Conservation (phyloP, 176 grass and related monocot species). For the Avena eriantha region DNA sequence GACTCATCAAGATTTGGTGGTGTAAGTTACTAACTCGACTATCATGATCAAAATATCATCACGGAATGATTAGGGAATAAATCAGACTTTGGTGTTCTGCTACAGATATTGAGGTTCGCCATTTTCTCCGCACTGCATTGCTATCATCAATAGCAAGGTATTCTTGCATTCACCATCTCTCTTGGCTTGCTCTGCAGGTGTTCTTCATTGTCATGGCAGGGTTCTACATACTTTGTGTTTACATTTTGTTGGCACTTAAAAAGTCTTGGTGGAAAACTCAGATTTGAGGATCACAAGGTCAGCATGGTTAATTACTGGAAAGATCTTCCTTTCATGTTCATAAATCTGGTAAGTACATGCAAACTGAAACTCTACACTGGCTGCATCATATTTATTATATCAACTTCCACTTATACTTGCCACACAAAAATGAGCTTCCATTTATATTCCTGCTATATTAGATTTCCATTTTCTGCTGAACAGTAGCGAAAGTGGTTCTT, state of each 20-base stretch:
- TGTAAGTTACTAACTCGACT: background rate
- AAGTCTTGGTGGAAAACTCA: background rate
- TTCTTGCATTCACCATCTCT: background rate
- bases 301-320: background rate
- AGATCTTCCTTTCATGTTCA: background rate
- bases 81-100: background rate
- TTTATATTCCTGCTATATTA: background rate
- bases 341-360: background rate
- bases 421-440: background rate
- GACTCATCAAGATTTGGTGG: background rate
- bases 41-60: background rate
- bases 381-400: background rate
- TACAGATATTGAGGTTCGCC: background rate
- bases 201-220: background rate
- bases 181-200: background rate
- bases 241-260: background rate
- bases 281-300: background rate
- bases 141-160: background rate
- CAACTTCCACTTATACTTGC: background rate
- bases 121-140: background rate
- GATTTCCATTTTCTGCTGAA: background rate
- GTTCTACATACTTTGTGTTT: background rate
- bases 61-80: background rate
- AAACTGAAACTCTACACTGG: background rate
- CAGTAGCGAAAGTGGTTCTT: background rate